These are phyloP conservation scores for Fusarium sp. DNA, from an alignment of 2,329 filamentous ascomycete species.

Conservation along the genomic window DNA sequence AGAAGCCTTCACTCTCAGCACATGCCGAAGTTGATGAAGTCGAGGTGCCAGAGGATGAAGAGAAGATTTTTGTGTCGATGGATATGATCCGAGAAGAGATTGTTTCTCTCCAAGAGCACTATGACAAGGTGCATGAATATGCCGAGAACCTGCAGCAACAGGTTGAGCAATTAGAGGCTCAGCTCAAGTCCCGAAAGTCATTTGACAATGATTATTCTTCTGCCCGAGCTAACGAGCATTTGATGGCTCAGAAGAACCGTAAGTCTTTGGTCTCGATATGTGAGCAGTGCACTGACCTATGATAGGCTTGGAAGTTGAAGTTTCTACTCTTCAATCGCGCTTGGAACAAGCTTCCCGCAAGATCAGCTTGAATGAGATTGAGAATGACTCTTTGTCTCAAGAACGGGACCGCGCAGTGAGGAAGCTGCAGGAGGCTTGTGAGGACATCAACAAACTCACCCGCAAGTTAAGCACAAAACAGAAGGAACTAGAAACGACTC, in stretches of 20 bases:
- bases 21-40: slow-evolving; percentile 66
- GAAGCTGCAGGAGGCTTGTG: slow-evolving; percentile 72
- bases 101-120: slow-evolving; percentile 67
- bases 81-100: slow-evolving; percentile 73
- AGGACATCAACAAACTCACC: slow-evolving; percentile 66
- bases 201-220: slow-evolving; percentile 59
- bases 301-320: slow-evolving; percentile 69
- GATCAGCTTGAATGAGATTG: slow-evolving; percentile 71
- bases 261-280: slow-evolving; percentile 51
- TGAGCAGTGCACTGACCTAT: slow-evolving; percentile 10
- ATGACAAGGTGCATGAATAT: slow-evolving; percentile 68
- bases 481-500: slow-evolving; percentile 59
- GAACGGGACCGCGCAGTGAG: slow-evolving; percentile 76
- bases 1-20: slow-evolving; percentile 51
- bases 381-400: slow-evolving; percentile 71
- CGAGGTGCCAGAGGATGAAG: slow-evolving; percentile 65
- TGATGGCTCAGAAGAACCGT: slow-evolving; percentile 68
- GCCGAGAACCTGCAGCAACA: slow-evolving; percentile 67
- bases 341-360: slow-evolving; percentile 74
- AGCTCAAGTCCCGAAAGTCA: slow-evolving; percentile 61
- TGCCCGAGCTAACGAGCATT: slow-evolving; percentile 60
- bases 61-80: slow-evolving; percentile 71
- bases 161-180: slow-evolving; percentile 63
- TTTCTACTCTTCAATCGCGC: slow-evolving; percentile 71
- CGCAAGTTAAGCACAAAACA: slow-evolving; percentile 58